These are phyloP conservation scores for Chaetomiaceae sp. DNA, from an alignment of 2,329 filamentous ascomycete genomes.

Conservation along the genomic window DNA sequence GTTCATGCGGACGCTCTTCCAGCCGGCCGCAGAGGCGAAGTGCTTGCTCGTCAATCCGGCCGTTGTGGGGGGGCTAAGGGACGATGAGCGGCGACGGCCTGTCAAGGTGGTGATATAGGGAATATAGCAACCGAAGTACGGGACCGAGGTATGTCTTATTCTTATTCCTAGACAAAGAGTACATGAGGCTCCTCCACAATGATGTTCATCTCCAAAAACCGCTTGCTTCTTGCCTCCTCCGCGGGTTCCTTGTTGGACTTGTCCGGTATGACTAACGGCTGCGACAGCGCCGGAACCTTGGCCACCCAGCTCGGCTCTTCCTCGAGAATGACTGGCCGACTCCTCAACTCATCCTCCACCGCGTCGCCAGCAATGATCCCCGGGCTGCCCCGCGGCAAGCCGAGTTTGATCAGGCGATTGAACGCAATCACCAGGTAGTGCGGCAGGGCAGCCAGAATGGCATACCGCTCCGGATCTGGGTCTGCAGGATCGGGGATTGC, in stretches of 20 bases:
- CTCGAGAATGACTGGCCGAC: constrained; percentile 6
- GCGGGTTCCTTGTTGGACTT: not conserved
- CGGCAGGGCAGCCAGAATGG: constrained; percentile 14
- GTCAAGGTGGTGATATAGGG: constrained; percentile 10
- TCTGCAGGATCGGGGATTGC: constrained; percentile 13
- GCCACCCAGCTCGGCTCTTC: constrained; percentile 8
- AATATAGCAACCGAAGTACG: not conserved
- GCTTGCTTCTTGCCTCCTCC: not conserved
- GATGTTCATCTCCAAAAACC: constrained; percentile 13
- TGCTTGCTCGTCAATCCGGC: constrained; percentile 20
- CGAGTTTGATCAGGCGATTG: constrained; percentile 11
- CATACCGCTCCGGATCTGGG: constrained; percentile 11
- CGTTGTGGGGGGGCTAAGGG: constrained; percentile 16
- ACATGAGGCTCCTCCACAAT: constrained; percentile 12
- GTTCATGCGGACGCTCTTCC: not conserved
- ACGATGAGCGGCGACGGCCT: constrained; percentile 8
- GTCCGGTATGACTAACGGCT: constrained; percentile 5
- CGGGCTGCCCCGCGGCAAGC: constrained; percentile 11
- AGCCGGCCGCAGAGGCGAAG: constrained; percentile 7
- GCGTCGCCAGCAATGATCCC: constrained; percentile 4
- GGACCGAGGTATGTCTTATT: not conserved
- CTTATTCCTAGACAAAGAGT: constrained; percentile 5
- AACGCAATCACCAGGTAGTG: constrained; percentile 6
- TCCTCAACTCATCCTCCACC: constrained; percentile 6
- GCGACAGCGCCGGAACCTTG: constrained; percentile 1